Conservation (phyloP, 1,284 basidiomycete genomes). For the Moesziomyces globuligerus region DNA sequence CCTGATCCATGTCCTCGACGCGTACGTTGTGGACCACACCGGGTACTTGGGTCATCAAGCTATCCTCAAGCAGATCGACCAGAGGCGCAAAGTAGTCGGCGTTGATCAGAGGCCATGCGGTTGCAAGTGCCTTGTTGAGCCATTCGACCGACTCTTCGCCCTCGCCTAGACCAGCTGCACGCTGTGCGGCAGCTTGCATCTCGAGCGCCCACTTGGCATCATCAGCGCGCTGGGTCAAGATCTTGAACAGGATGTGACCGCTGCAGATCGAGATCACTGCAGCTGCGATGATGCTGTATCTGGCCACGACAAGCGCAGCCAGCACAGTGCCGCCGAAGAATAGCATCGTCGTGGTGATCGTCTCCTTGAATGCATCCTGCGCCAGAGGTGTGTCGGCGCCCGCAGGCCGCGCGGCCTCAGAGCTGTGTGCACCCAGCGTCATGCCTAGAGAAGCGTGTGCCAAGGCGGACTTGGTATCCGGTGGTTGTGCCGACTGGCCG, state of each 20-base stretch:
- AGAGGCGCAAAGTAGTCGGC: conserved; percentile 62
- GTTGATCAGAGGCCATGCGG: conserved; percentile 61
- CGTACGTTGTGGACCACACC: conserved; percentile 58
- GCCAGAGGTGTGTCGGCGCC: neutral
- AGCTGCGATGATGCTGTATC: conserved; percentile 32
- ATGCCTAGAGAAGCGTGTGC: conserved; percentile 21
- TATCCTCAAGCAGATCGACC: conserved; percentile 63
- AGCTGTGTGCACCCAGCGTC: conserved; percentile 19
- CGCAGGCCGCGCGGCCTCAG: conserved; percentile 3
- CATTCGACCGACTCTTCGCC: conserved; percentile 59
- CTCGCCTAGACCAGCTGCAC: conserved; percentile 8
- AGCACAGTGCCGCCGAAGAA: conserved; percentile 51
- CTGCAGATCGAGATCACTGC: conserved; percentile 25
- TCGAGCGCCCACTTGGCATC: conserved; percentile 46
- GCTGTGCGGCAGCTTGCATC: conserved; percentile 31
- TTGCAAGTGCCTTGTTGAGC: conserved; percentile 58
- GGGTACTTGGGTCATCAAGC: conserved; percentile 63
- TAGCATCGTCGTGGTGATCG: conserved; percentile 45
- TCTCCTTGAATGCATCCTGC: conserved; percentile 34
- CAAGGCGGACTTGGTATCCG: conserved; percentile 11
- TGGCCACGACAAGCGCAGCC: conserved; percentile 30
- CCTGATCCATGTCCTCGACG: conserved; percentile 64
- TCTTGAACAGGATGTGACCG: conserved; percentile 44
- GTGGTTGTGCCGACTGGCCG: conserved; percentile 4
- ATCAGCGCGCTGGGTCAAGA: conserved; percentile 27